Evolutionary conservation across 768 basidiomycete genomes (phyloP), one percentile per base, ranked within the genome.

Genomic region (Lentinula lateritia): DNA sequence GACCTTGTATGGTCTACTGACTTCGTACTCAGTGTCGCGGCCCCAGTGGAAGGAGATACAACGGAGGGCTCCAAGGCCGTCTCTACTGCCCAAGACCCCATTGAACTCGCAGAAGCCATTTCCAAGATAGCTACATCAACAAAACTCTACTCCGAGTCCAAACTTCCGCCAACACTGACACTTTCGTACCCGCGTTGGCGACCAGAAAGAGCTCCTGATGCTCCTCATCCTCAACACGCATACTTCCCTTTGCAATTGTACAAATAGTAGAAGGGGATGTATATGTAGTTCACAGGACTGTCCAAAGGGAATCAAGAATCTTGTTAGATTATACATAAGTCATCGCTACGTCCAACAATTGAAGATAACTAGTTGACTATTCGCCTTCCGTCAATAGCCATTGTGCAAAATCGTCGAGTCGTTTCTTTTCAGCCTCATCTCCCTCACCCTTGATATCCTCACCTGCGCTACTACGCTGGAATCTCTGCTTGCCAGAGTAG

Each of bases 381-480:
- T 93, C 90, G 39, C 85, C 90, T 73, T 93, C 91, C 8, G 83
- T 81, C 75, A 94, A 80, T 50, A 97, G 77, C 94, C 94, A 96
- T 42, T 85, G 75, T 0, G 92, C 92, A 69, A 96, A 97, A 71
- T 87, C 83, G 58, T 96, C 95, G 69, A 98, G 73, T 50, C 95
- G 85, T 70, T 85, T 83, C 79, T 89, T 88, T 71, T 97, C 92
- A 45, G 82, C 87, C 55, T 88, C 90, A 4, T 84, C 89, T 2
- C 82, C 85, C 20, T 83, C 86, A 6, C 80, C 87, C 59, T 82
- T 86, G 2, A 79, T 59, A 1, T 84, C 86, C n/a, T 88, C 87
- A 2, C 81, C 82, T 28, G 76, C 76, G 8, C 91, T 93, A 62
- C 85, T 89, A 58, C 90, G 88, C 64, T 79, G 83, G 79, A 90